Base-by-base conservation (phyloP, 2,329 filamentous ascomycete genomes). In the Dendrostoma leiphaemia region DNA sequence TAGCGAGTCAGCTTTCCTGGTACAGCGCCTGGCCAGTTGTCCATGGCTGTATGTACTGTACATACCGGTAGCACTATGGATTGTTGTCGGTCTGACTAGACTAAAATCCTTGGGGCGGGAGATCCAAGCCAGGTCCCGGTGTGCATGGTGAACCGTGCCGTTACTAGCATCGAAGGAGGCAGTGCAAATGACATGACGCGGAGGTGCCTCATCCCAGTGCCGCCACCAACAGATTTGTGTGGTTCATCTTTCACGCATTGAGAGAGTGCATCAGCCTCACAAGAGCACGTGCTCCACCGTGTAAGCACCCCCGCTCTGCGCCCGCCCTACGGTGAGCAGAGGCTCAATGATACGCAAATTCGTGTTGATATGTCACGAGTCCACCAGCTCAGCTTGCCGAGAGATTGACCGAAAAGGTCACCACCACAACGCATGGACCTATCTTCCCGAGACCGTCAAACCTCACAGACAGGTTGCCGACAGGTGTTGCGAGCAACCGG, bases 31-130 rank as follows among this genome's bases (percentile, higher is more conserved):
- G 41, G 40, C 28, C 26, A 17, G 15, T 24, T 50, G 38, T 23
- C 26, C 7, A 17, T 24, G n/a, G n/a, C n/a, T n/a, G n/a, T n/a
- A n/a, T n/a, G n/a, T n/a, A n/a, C n/a, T n/a, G n/a, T n/a, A n/a
- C n/a, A n/a, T n/a, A n/a, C n/a, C n/a, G n/a, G n/a, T n/a, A n/a
- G n/a, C n/a, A n/a, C n/a, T n/a, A n/a, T n/a, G n/a, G n/a, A n/a
- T n/a, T n/a, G n/a, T n/a, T n/a, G n/a, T n/a, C n/a, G n/a, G n/a
- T n/a, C n/a, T n/a, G 10, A 10, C 19, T 17, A 28, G 43, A 52
- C 45, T 6, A 19, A 26, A 19, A 34, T 48, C 54, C 31, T 45
- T 53, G 48, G 48, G 53, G 53, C 48, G 28, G 54, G n/a, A n/a
- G n/a, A n/a, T n/a, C n/a, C 45, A 53, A 53, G 49, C 34, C 35